Percentiles rank a stretch among this genome's conserved stretches.
phyloP scores from a whole-genome alignment of 2,329 filamentous ascomycete genomes.

The Aspergillus aculeatinus region DNA sequence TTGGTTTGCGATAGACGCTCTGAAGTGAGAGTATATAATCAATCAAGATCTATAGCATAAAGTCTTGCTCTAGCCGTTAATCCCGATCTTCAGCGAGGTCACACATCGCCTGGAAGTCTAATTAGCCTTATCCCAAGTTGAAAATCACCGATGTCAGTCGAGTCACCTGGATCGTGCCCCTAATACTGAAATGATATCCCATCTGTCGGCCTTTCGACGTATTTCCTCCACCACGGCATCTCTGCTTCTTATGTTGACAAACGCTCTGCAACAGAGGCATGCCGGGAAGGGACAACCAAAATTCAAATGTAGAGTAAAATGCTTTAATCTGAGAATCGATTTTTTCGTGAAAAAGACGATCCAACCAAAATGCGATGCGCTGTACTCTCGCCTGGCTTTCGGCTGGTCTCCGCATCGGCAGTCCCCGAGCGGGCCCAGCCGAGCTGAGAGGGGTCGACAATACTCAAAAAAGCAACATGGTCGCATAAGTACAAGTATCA shows the following conservation, averaged over 20 bases:
- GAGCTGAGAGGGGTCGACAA: no score
- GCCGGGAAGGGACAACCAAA: no score
- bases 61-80: slow-evolving; percentile 53
- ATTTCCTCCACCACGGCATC: slow-evolving; percentile 81
- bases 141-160: neutral
- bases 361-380: no score
- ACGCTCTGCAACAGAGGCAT: slow-evolving; percentile 56
- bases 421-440: slow-evolving; percentile 17
- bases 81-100: slow-evolving; percentile 83
- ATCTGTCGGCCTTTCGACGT: slow-evolving; percentile 67
- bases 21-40: no score
- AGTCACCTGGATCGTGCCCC: slow-evolving; percentile 70
- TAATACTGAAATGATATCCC: slow-evolving; percentile 66
- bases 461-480: no score
- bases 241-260: slow-evolving; percentile 74
- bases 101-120: slow-evolving; percentile 72
- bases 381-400: neutral
- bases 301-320: no score
- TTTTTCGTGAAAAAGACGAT: no score
- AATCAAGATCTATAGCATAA: neutral
- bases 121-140: slow-evolving; percentile 4
- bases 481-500: no score
- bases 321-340: no score
- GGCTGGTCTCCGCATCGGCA: slow-evolving; percentile 24
- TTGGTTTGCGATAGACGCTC: no score